Evolutionary conservation across 495 filamentous ascomycete species (phyloP), one percentile per base, ranked within the genome.

Genomic region (Xylaria cubensis): DNA sequence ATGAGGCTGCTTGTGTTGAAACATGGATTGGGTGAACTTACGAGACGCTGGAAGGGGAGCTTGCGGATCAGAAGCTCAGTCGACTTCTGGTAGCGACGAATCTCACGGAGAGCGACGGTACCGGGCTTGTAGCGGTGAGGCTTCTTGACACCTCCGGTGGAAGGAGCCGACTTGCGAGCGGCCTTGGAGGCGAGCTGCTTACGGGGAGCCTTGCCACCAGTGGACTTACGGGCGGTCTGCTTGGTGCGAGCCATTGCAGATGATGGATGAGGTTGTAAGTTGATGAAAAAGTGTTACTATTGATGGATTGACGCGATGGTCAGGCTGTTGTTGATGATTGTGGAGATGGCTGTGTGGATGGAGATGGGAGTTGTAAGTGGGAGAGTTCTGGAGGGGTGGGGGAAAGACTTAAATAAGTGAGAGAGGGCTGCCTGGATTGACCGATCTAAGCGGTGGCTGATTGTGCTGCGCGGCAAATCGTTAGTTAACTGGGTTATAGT

Each of bases 81-180:
- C 78, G 94, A 97, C 91, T 99, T 99, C 91, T 99, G 96, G 92
- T 99, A 99, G 82, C 96, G 96, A 95, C 96, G 97, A 84, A 99
- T 99, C 89, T 99, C 96, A 95, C 96, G 96, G 79, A 99, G 96
- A 95, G 96, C 96, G 92, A 99, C 96, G 88, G 96, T 99, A 95
- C 95, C 95, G 83, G 96, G 96, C 95, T 98, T 99, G 85, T 99
- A 99, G 80, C 96, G 92, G 88, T 98, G 97, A 84, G 96, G 96
- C 96, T 99, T 99, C 97, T 99, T 99, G 92, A 99, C 96, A 86
- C 88, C 88, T 74, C 88, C 88, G 80, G 83, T 89, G 13, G 85
- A 88, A 74, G 86, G 85, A 5, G 86, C 88, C 70, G 80, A 83
- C 83, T 88, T 89, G 84, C 86, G 84, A 50, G 84, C 83, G 46